Base-by-base conservation (phyloP, 176 grass and related monocot genomes). In the Rhynchospora tenuis region DNA sequence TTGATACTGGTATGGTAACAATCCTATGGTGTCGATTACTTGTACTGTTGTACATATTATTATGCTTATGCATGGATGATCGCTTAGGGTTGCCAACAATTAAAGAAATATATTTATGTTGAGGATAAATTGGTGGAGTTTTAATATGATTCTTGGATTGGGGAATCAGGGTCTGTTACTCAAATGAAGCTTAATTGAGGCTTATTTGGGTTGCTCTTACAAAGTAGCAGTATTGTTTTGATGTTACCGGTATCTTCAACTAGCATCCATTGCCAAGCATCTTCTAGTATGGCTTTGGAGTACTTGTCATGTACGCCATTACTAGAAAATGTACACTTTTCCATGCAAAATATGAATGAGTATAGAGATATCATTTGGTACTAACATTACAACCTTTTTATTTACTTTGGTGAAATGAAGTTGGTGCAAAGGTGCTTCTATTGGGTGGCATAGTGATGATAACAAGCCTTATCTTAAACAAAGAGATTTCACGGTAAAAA, bases 391-490 rank as follows among this genome's bases (percentile, higher is more conserved):
- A 46, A 47, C 45, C 22, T 46, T 46, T 7, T n/a, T 31, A 47
- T 71, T 71, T 17, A 75, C 10, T 52, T 75, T 76, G 46, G 14
- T 24, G 23, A 28, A 80, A 19, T 89, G 87, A 81, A 94, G 95
- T 84, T 98, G 90, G 95, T 98, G 92, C 61, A 98, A 94, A 86
- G 90, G 92, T 64, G 81, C 95, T 81, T 94, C 85, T 58, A 94
- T 94, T 86, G 92, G 92, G 79, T 98, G 95, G 95, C 92, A 98
- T 77, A 91, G 87, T 43, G 95, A 94, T 86, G 87, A 98, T 59
- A 98, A 98, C 67, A 91, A 88, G 80, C 89, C 95, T 81, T 98
- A 98, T 90, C 92, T 98, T 79, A 93, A 83, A 84, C 95, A 98
- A 88, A 90, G 95, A 67, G 90, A 85, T 61, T 98, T 98, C 71